These are phyloP conservation scores for Penicillium chermesinum DNA, from an alignment of 495 filamentous ascomycete species.

Conservation along the genomic window DNA sequence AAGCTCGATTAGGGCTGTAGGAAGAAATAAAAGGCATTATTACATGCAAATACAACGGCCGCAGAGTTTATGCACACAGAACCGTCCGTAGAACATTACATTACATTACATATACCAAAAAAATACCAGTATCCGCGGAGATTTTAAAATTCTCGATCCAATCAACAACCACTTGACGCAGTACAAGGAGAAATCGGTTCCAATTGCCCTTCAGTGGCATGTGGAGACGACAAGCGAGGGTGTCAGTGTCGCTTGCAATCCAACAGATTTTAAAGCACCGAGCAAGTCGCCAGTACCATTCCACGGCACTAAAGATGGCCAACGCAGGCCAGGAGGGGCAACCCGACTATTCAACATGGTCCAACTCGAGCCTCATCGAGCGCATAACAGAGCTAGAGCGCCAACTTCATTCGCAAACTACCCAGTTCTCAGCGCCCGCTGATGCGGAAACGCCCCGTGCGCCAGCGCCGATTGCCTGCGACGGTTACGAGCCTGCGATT, in stretches of 20 bases:
- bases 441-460: conserved; percentile 2
- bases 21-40: no score
- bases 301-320: conserved; percentile 13
- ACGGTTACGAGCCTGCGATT: conserved; percentile 21
- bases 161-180: not conserved
- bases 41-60: not conserved
- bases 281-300: conserved; percentile 10
- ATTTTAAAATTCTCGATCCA: conserved; percentile 1
- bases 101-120: conserved; percentile 3
- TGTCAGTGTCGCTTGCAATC: conserved; percentile 4
- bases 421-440: conserved; percentile 30
- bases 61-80: not conserved
- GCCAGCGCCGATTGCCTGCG: conserved; percentile 12
- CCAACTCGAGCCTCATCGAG: conserved; percentile 57
- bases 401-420: conserved; percentile 47
- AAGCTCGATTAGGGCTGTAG: no score
- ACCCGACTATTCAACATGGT: conserved; percentile 57
- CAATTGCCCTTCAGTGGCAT: conserved; percentile 17
- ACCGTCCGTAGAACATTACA: not conserved
- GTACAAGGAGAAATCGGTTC: conserved; percentile 1
- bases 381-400: conserved; percentile 62
- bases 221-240: conserved; percentile 17
- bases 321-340: conserved; percentile 7
- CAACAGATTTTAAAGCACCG: conserved; percentile 3
- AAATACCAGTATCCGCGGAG: conserved; percentile 10